Evolutionary conservation across 805 yeast species (phyloP), one percentile per base, ranked within the genome.

Genomic region (Cyberlindnera galapagoensis): DNA sequence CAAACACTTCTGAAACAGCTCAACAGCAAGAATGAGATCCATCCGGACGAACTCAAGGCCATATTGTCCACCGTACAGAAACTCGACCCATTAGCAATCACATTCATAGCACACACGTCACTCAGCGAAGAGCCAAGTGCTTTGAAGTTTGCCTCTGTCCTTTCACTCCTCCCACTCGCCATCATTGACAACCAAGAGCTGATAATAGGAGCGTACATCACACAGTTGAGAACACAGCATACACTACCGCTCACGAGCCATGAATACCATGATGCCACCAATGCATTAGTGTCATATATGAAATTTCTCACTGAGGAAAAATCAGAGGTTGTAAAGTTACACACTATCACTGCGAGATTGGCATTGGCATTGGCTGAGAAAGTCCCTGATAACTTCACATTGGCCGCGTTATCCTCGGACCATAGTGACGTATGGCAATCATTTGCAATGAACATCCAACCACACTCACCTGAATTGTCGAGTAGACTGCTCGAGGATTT

Each of bases 1-100:
- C 41, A 34, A 8, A 30, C 44, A 0, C 29, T 51, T 13, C 28
- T 49, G 27, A 44, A 46, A 16, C 56, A 52, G 29, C 14, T 50
- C 24, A 40, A 44, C 16, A 43, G 44, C 25, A 49, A 40, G 25
- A 43, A 42, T 10, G 44, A 44, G 21, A 30, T 50, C 9, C 9
- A 42, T 4, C 14, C 25, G 3, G 30, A 39, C 5, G 51, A 44
- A 19, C 26, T 47, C 4, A 22, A 16, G 4, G 15, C 31, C 3
- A 10, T 47, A 3, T 19, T 49, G 9, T 30, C 40, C 3, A n/a
- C 26, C 3, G 15, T 12, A 11, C 24, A 19, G 3, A 31, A 30
- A 1, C 23, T 47, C 9, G 49, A 50, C 22, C 54, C 56, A n/a
- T 26, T 50, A 24, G 24, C 34, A 7, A 39, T 39, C 11, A 29